phyloP scores from a whole-genome alignment of 108 stramenopile species.

The Aurantiochytrium sp. region DNA sequence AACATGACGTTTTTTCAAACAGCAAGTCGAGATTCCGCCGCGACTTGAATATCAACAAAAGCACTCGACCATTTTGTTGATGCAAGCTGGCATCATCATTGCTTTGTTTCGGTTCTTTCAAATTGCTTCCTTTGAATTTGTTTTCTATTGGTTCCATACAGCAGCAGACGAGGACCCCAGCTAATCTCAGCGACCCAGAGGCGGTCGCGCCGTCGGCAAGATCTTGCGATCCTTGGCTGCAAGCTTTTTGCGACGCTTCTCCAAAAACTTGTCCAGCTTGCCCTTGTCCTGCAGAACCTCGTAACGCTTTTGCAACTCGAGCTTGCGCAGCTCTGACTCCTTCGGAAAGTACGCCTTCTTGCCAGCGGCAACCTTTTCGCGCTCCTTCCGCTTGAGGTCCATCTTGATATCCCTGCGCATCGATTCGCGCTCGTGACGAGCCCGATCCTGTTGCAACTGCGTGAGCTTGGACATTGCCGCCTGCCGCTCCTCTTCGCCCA shows the following conservation, averaged over 20 bases:
- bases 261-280: conserved; percentile 13
- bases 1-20: no score
- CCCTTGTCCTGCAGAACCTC: background rate
- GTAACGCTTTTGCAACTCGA: background rate
- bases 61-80: no score
- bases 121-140: no score
- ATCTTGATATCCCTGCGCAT: background rate
- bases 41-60: no score
- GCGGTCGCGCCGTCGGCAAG: background rate
- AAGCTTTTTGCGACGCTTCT: background rate
- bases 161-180: no score
- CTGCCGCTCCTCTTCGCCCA: background rate
- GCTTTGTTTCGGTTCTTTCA: no score
- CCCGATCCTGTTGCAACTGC: background rate
- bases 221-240: background rate
- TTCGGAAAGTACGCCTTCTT: background rate
- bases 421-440: background rate
- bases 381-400: background rate
- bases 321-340: background rate
- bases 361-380: background rate
- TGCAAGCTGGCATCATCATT: no score
- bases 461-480: background rate
- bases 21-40: no score
- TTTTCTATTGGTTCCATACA: no score
- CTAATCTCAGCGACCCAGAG: background rate